A percentile compares a stretch with the other conserved stretches of the same genome.
Conservation (phyloP, 805 yeast species). For the Hermanozyma aechmeae region DNA sequence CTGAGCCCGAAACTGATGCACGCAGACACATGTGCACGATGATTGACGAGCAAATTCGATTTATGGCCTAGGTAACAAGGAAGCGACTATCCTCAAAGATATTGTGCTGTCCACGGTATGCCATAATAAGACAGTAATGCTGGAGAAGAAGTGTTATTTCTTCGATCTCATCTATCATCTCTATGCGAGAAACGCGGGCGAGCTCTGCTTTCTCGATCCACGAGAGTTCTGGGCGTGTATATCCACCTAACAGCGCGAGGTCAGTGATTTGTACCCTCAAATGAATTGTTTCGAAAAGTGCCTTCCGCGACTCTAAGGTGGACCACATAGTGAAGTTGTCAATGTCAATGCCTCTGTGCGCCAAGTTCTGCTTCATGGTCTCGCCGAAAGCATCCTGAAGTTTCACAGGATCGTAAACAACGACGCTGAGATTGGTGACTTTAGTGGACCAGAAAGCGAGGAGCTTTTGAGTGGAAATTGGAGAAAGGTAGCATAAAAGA, state of each 20-base stretch:
- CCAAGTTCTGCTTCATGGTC: slow-evolving; percentile 57
- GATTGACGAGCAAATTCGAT: slow-evolving; percentile 16
- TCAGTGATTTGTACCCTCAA: slow-evolving; percentile 34
- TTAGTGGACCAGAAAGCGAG: slow-evolving; percentile 33
- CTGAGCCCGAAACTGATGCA: slow-evolving; percentile 11
- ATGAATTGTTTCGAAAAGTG: slow-evolving; percentile 13
- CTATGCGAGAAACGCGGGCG: slow-evolving; percentile 41
- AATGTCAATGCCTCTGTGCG: slow-evolving; percentile 51
- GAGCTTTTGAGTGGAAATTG: slow-evolving; percentile 37
- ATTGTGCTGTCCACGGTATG: no score
- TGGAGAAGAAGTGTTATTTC: slow-evolving; percentile 52
- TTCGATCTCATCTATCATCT: slow-evolving; percentile 67
- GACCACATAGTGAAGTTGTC: slow-evolving; percentile 49
- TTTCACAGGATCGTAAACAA: slow-evolving; percentile 66
- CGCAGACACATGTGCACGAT: slow-evolving; percentile 16
- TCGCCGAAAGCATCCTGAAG: slow-evolving; percentile 54
- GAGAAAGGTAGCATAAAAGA: slow-evolving; percentile 61
- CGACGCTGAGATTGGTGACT: slow-evolving; percentile 17
- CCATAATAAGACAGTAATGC: slow-evolving; percentile 53
- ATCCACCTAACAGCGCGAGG: slow-evolving; percentile 34
- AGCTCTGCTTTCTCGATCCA: slow-evolving; percentile 39
- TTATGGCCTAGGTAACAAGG: no score
- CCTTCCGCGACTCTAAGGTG: slow-evolving; percentile 21
- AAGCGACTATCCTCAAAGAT: no score
- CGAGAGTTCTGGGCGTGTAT: slow-evolving; percentile 11